phyloP scores from a whole-genome alignment of 768 basidiomycete species.

The Lactifluus rugatus region DNA sequence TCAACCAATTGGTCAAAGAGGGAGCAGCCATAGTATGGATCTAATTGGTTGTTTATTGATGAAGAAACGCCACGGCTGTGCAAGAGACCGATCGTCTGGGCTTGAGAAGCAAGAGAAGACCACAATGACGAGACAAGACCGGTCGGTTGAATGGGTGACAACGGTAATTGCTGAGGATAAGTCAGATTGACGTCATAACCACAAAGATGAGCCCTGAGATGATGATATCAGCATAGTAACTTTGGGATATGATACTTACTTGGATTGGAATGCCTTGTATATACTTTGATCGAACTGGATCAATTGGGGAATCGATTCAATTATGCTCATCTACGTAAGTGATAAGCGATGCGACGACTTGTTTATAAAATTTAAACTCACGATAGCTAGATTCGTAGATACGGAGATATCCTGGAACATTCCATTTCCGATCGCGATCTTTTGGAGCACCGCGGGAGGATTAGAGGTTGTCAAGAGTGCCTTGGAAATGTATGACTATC shows the following conservation, averaged over 20 bases:
- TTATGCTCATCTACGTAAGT: slow-evolving; percentile 36
- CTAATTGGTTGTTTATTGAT: slow-evolving; percentile 13
- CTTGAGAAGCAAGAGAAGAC: slow-evolving; percentile 22
- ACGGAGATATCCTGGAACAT: slow-evolving; percentile 42
- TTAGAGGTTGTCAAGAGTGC: slow-evolving; percentile 52
- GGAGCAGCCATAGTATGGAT: slow-evolving; percentile 38
- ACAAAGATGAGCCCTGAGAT: slow-evolving; percentile 45
- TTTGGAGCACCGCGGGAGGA: slow-evolving; percentile 58
- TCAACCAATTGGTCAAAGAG: slow-evolving; percentile 57
- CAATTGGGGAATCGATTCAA: slow-evolving; percentile 68
- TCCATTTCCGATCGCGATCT: slow-evolving; percentile 65
- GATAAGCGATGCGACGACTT: too few species aligned
- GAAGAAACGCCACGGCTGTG: slow-evolving; percentile 31
- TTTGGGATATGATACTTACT: slow-evolving; percentile 34
- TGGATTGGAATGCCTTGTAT: slow-evolving; percentile 56
- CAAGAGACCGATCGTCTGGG: slow-evolving; percentile 23
- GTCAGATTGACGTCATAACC: slow-evolving; percentile 57
- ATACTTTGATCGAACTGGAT: slow-evolving; percentile 63
- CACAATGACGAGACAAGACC: slow-evolving; percentile 9
- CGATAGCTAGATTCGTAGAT: slow-evolving; percentile 46
- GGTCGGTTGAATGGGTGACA: slow-evolving; percentile 31
- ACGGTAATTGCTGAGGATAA: slow-evolving; percentile 50
- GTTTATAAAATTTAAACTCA: background rate
- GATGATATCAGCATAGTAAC: background rate
- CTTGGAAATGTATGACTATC: slow-evolving; percentile 66